Evolutionary conservation across 345 rosid species (phyloP), one percentile per base, ranked within the genome.

Genomic region (Sonneratia alba): DNA sequence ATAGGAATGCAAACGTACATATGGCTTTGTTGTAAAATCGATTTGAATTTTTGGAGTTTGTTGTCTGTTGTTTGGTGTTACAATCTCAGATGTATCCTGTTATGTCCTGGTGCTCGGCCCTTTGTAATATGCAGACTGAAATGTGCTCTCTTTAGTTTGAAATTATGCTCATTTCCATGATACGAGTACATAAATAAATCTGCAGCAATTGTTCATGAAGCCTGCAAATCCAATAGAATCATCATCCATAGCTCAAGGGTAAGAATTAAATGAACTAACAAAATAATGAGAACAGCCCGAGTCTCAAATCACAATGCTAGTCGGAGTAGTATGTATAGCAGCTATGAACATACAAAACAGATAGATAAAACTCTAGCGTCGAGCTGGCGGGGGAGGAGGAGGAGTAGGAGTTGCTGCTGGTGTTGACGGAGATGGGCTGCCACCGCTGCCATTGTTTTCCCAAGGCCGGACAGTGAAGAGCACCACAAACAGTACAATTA

Each of bases 381-480:
- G 37, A 69, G 51, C 51, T 3, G 62, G 14, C 34, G 76, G 71
- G 0, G 74, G 74, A 12, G 74, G 78, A 40, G 74, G 49, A 12
- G 75, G 42, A 38, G 36, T 36, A 6, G 51, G 51, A 6, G 72
- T 42, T 2, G 75, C 68, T 66, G 79, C 38, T 19, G 75, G 53
- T 11, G 70, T 38, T 4, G 68, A n/a, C 22, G 40, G 74, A 63
- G 62, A 7, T 1, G 66, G 59, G 19, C 8, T 66, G 68, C 57
- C 34, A 45, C 65, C 66, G 36, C 74, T 1, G 38, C 65, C 53
- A 1, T 36, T 67, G 7, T 67, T 76, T 22, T 83, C 27, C 85
- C 85, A 81, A 0, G 87, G 87, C 76, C 5, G 72, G 15, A 81
- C 75, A 1, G 79, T 73, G 72, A 82, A 74, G 2, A 79, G 66